Evolutionary conservation across 2,329 filamentous ascomycete genomes (phyloP).

Genomic region (Fusarium papillatum): DNA sequence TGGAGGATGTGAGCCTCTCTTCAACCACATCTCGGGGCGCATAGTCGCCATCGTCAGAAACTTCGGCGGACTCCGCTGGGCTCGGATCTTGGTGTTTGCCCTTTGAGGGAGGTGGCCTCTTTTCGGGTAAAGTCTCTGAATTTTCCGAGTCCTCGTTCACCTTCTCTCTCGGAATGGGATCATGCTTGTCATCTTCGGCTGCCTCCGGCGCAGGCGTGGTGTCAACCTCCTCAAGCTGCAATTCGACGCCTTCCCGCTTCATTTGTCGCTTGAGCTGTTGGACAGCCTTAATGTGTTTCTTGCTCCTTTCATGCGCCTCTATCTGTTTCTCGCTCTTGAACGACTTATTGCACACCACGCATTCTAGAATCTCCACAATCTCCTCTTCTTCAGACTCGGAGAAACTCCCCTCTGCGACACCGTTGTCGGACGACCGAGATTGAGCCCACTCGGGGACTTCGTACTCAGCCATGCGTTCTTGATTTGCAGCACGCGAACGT

Average conservation of each 20-base stretch:
- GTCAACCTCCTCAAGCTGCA: conserved; percentile 59
- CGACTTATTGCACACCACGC: conserved; percentile 80
- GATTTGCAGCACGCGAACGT: conserved; percentile 84
- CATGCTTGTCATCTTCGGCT: background rate
- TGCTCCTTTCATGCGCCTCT: conserved; percentile 94
- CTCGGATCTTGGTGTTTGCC: conserved; percentile 9
- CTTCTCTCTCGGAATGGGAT: background rate
- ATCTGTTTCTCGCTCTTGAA: conserved; percentile 96
- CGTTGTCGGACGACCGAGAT: conserved; percentile 67
- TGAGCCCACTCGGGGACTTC: conserved; percentile 83
- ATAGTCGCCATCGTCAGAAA: conserved; percentile 58
- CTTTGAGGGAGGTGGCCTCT: background rate
- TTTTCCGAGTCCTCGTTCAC: background rate
- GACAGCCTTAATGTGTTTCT: conserved; percentile 92
- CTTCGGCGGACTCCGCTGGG: conserved; percentile 22
- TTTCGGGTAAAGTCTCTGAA: background rate
- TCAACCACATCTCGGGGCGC: conserved; percentile 60
- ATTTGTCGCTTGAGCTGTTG: conserved; percentile 86
- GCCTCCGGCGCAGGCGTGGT: background rate
- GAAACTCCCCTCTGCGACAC: conserved; percentile 69
- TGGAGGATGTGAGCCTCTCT: conserved; percentile 51
- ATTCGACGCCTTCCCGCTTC: conserved; percentile 79
- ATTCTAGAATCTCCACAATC: conserved; percentile 75
- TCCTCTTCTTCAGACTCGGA: conserved; percentile 69
- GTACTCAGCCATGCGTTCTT: conserved; percentile 76